Base-by-base conservation (phyloP, 768 basidiomycete species). In the Pulveroboletus ravenelii region DNA sequence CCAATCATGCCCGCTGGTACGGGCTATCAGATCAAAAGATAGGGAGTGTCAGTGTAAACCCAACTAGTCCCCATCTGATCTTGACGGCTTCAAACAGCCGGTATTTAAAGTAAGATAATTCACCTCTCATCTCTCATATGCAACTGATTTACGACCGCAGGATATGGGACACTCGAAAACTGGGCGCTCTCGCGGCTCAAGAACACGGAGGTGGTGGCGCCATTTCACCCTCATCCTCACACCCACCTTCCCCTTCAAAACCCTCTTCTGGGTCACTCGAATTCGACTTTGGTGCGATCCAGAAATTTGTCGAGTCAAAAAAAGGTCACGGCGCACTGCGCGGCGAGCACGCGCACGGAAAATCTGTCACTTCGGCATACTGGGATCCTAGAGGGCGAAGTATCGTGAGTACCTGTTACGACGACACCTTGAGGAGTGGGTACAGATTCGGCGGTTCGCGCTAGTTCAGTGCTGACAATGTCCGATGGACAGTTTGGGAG, bases 391-490 rank as follows among this genome's bases (percentile, higher is more conserved):
- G 84, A 50, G 90, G 90, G 3, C 78, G 86, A 25, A 74, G 79
- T 45, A 82, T 93, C 52, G 82, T 92, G 42, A 90, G 87, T 65
- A 93, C 90, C 5, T 84, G 84, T 63, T 93, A 93, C 56, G 90
- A 93, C 56, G 84, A 93, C 68, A 78, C 76, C 3, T 55, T 93
- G 32, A 74, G 87, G 59, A 58, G 90, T 91, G 60, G 58, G 84
- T 75, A 37, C 41, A 29, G 0, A 5, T 17, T 12, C 6, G 6
- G 13, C 41, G 12, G 31, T 13, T 45, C 35, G 30, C 15, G 7
- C 31, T 37, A 3, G 23, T n/a, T 38, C 25, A 46, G 27, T 47
- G 38, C 51, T 66, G 40, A 64, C 44, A 17, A 25, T 34, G 17
- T 41, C 29, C 5, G 10, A 48, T 6, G 30, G 3, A 23, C 57